phyloP scores from a whole-genome alignment of 176 grass and related monocot species.

The Oryza glaberrima region DNA sequence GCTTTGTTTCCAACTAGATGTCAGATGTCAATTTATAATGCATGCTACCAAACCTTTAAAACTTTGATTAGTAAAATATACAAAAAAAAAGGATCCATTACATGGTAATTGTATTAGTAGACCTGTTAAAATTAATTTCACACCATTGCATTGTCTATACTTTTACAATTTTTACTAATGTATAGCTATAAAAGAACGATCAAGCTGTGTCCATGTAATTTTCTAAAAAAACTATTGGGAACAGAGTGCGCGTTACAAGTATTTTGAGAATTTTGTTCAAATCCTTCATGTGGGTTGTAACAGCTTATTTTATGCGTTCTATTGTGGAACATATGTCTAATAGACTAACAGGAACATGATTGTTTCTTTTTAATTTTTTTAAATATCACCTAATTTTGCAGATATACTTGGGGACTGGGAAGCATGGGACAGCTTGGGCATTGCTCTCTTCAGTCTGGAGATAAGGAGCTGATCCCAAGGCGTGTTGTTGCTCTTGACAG shows the following conservation, averaged over 20 bases:
- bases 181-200: background rate
- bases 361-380: constrained; percentile 13
- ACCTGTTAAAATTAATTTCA: background rate
- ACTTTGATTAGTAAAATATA: background rate
- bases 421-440: constrained; percentile 97
- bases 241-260: background rate
- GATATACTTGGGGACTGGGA: constrained; percentile 95
- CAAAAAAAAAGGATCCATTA: background rate
- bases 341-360: background rate
- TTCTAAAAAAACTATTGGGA: background rate
- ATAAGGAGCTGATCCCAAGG: constrained; percentile 88
- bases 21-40: background rate
- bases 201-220: background rate
- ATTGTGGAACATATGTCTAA: background rate
- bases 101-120: background rate
- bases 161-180: background rate
- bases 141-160: background rate
- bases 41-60: background rate
- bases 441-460: constrained; percentile 77
- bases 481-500: constrained; percentile 79
- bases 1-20: background rate
- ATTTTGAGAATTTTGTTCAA: constrained; percentile 22
- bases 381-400: constrained; percentile 50
- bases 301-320: background rate
- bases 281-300: constrained; percentile 3